phyloP scores from a whole-genome alignment of 1,284 basidiomycete species.

The Volvariella volvacea region DNA sequence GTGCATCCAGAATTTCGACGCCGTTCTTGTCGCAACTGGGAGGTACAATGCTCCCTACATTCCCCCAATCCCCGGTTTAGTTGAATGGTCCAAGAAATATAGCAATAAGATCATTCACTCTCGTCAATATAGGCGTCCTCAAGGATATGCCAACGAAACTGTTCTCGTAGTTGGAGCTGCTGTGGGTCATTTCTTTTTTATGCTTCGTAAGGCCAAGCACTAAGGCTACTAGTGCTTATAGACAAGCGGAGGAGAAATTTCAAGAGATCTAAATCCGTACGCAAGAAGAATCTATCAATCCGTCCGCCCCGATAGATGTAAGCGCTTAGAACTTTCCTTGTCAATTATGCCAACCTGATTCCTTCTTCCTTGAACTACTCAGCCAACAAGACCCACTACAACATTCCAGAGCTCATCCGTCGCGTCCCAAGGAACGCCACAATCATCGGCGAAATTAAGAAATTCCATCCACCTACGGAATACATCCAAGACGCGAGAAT shows the following conservation, averaged over 20 bases:
- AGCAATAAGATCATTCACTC: slow-evolving; percentile 33
- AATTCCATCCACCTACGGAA: slow-evolving; percentile 15
- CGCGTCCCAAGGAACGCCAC: slow-evolving; percentile 23
- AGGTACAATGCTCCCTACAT: slow-evolving; percentile 39
- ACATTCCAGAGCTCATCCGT: slow-evolving; percentile 8
- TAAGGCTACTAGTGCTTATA: slow-evolving; percentile 11
- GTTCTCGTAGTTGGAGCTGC: slow-evolving; percentile 42
- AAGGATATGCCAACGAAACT: slow-evolving; percentile 29
- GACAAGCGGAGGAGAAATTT: slow-evolving; percentile 37
- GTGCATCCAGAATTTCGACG: slow-evolving; percentile 34
- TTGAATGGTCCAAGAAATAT: slow-evolving; percentile 30
- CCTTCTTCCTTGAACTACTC: too few relatives aligned
- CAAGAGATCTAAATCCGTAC: slow-evolving; percentile 25
- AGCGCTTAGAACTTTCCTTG: neutral
- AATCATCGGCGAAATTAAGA: slow-evolving; percentile 23
- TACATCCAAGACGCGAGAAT: slow-evolving; percentile 23
- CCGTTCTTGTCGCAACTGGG: slow-evolving; percentile 38
- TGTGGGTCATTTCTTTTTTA: slow-evolving; percentile 14
- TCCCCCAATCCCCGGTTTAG: slow-evolving; percentile 28
- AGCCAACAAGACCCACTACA: neutral
- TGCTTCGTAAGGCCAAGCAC: neutral
- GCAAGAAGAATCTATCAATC: slow-evolving; percentile 29
- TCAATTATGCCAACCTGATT: too few relatives aligned
- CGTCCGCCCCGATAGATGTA: slow-evolving; percentile 3
- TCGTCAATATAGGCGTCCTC: slow-evolving; percentile 36